Evolutionary conservation across 1,139 yeast species (phyloP), one percentile per base, ranked within the genome.

Genomic region (Casaregolazyma lundiana): DNA sequence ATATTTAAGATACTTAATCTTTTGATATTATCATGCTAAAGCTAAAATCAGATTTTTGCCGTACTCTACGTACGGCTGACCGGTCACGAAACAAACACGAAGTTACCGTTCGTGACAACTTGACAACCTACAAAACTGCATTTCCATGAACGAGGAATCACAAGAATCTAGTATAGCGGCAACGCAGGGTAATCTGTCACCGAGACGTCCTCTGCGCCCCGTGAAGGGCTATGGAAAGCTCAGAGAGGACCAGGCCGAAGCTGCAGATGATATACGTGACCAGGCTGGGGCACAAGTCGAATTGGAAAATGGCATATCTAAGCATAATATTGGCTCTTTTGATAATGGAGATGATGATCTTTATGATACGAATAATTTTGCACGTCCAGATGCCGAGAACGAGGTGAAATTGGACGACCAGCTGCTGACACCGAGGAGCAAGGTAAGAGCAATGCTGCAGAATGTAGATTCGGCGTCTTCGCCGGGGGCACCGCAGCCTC

Each of bases 361-460:
- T 26, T 26, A 26, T 26, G 32, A 26, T 26, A 15, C 32, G 2
- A 7, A n/a, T 26, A 15, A 26, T 26, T 26, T 8, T 4, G 11
- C 15, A 15, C 15, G 15, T n/a, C 7, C 15, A 6, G 15, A 13
- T 7, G 3, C 15, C 13, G 42, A 39, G 36, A 16, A 35, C 42
- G 7, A 29, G 36, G 18, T 29, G 42, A 13, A 39, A 39, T n/a
- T n/a, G 4, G 29, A 24, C 15, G 15, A 26, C 7, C 15, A 6
- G 15, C 32, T 7, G 3, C 15, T 26, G 42, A 39, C 42, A 16
- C 42, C 42, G 7, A 29, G 36, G 18, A 39, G 42, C 21, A 39
- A 39, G 19, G 42, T 39, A 8, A 34, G 36, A 6, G 42, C 42
- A 4, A 26, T 39, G 35, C 26, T 39, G 18, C 35, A 19, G 22